Percentiles rank a stretch among this genome's conserved stretches.
Conservation (phyloP, 768 basidiomycete genomes). For the Naganishia vaughanmartiniae region DNA sequence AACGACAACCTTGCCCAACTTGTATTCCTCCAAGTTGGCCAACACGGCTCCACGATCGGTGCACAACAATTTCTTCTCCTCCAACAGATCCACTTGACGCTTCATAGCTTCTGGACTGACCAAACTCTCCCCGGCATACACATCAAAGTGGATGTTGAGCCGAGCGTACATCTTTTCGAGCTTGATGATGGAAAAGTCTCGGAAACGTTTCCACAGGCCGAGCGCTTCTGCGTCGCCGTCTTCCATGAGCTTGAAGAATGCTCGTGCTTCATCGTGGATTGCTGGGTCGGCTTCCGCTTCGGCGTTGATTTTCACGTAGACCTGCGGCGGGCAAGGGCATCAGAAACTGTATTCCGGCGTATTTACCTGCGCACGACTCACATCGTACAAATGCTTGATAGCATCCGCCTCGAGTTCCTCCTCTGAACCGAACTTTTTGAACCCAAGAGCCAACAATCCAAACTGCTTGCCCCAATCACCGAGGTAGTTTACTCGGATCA, state of each 20-base stretch:
- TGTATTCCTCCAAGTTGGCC: conserved; percentile 82
- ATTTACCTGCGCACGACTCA: conserved; percentile 7
- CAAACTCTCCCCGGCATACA: conserved; percentile 76
- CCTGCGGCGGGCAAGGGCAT: conserved; percentile 30
- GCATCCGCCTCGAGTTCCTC: conserved; percentile 79
- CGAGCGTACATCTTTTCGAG: conserved; percentile 83
- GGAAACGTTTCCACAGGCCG: conserved; percentile 87
- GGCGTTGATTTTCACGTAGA: conserved; percentile 90
- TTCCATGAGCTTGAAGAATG: conserved; percentile 93
- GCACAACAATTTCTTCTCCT: conserved; percentile 56
- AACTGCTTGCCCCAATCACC: conserved; percentile 99
- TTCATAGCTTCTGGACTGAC: conserved; percentile 69
- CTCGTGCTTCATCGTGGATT: conserved; percentile 70
- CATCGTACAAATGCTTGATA: conserved; percentile 88
- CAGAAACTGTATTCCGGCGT: neutral
- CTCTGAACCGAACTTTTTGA: conserved; percentile 83
- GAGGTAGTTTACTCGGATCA: conserved; percentile 86
- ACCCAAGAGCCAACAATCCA: conserved; percentile 84
- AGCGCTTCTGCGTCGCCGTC: conserved; percentile 82
- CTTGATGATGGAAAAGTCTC: conserved; percentile 82
- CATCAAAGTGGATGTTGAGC: conserved; percentile 85
- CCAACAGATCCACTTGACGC: conserved; percentile 67
- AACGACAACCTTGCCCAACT: conserved; percentile 84
- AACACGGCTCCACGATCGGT: conserved; percentile 73
- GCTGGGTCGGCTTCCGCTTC: conserved; percentile 48